Base-by-base conservation (phyloP, 192 early-diverging fungal species). In the Chytriomyces confervae region DNA sequence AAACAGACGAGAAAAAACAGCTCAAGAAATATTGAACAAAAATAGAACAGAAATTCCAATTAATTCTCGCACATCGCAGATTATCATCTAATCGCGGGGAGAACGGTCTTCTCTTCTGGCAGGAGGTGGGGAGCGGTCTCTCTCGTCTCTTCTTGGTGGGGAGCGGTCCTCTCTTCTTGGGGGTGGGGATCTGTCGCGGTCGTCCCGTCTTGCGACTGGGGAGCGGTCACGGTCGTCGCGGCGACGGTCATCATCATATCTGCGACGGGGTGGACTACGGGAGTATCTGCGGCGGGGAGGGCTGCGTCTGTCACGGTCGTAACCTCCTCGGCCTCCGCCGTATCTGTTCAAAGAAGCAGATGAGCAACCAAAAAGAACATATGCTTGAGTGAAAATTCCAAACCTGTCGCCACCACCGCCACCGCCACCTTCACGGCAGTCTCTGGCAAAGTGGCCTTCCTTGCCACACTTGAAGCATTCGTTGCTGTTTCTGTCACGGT, bases 71-170 rank as follows among this genome's bases (percentile, higher is more conserved):
- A 36, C 29, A 36, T 36, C 29, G 29, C 29, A 36, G n/a, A 36
- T 36, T 2, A 36, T 0, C 29, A 36, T 36, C 29, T 36, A 36
- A 36, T 36, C 29, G 29, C 29, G 29, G 29, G 29, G 29, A 36
- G 29, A 36, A 36, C 29, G 29, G 29, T 36, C 29, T 36, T 36
- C 29, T 36, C 29, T 36, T 36, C 29, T 36, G 29, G 29, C 29
- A 36, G 29, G 29, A 2, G 29, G 29, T 36, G 29, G 29, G 29
- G 29, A 36, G 29, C 29, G 29, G 29, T 36, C 29, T 36, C 29
- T 24, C 89, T 65, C 1, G 89, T 78, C 57, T 88, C 91, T 23
- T 87, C 89, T 10, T 82, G 67, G 53, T 90, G 91, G 57, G 2
- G 36, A 20, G 27, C 23, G 69, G 47, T 61, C 53, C 13, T 53